A percentile compares a stretch with the other conserved stretches of the same genome.
These are phyloP conservation scores for Vigna radiata DNA, from an alignment of 306 rosid species.

Conservation along the genomic window DNA sequence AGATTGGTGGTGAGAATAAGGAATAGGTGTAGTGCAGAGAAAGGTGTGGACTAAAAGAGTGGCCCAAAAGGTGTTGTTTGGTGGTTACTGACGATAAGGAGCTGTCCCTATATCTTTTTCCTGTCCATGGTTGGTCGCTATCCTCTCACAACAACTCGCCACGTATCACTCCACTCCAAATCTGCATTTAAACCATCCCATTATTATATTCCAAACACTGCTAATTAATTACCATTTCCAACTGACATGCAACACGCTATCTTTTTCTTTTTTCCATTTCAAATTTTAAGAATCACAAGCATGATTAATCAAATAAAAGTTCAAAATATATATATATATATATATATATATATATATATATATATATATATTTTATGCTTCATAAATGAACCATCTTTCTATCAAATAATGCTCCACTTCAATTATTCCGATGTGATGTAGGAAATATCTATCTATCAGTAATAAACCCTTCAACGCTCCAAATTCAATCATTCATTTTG, in stretches of 20 bases:
- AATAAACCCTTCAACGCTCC: too few species aligned
- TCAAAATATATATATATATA: background rate
- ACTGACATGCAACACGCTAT: too few species aligned
- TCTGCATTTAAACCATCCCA: background rate
- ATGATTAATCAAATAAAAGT: too few species aligned
- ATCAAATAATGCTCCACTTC: slow-evolving; percentile 18
- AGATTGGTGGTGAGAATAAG: slow-evolving; percentile 22
- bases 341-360: background rate
- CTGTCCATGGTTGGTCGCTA: slow-evolving; percentile 40
- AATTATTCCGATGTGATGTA: background rate
- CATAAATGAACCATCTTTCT: background rate
- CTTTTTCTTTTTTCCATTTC: too few species aligned
- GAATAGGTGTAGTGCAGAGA: slow-evolving; percentile 26
- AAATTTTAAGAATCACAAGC: background rate
- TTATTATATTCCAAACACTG: background rate
- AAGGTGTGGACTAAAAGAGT: slow-evolving; percentile 28
- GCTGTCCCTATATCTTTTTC: slow-evolving; percentile 39
- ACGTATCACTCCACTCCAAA: slow-evolving; percentile 28
- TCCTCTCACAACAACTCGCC: slow-evolving; percentile 40
- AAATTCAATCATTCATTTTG: background rate
- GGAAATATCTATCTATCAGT: too few species aligned
- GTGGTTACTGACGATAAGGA: slow-evolving; percentile 44
- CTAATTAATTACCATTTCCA: background rate
- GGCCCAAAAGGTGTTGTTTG: slow-evolving; percentile 46
- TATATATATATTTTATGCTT: too few species aligned